phyloP scores from a whole-genome alignment of 768 basidiomycete species.

The Naematelia aurantialba region DNA sequence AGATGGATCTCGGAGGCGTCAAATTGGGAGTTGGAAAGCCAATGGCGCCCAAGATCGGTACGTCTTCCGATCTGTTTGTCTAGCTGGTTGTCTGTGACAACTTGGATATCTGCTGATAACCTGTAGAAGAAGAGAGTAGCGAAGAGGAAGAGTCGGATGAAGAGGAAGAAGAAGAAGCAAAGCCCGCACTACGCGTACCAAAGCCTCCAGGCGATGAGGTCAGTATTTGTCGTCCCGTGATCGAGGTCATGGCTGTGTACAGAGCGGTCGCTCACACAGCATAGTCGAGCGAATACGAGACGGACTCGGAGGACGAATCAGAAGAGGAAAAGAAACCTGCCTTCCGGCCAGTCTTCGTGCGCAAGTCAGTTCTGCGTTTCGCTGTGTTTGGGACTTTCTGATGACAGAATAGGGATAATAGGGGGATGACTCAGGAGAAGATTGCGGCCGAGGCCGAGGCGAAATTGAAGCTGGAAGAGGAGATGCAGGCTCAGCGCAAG shows the following conservation, averaged over 20 bases:
- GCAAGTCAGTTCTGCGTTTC: constrained; percentile 64
- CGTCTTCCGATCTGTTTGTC: too few species aligned
- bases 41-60: constrained; percentile 15
- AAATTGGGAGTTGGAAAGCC: constrained; percentile 35
- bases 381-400: neutral
- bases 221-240: constrained; percentile 18
- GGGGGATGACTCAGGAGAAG: constrained; percentile 51
- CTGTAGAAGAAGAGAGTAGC: constrained; percentile 13
- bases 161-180: constrained; percentile 35
- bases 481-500: constrained; percentile 74
- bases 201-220: constrained; percentile 31
- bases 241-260: neutral
- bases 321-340: constrained; percentile 61
- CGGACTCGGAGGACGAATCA: constrained; percentile 56
- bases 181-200: constrained; percentile 13
- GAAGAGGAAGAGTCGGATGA: constrained; percentile 44
- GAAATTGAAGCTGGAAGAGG: constrained; percentile 63
- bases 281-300: constrained; percentile 75
- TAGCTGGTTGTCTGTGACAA: neutral
- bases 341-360: constrained; percentile 90
- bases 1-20: constrained; percentile 43
- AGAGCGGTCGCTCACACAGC: constrained; percentile 12
- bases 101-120: neutral
- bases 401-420: constrained; percentile 18
- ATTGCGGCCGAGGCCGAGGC: constrained; percentile 70